Evolutionary conservation across 1,284 basidiomycete genomes (phyloP).

Genomic region (Cerioporus squamosus): DNA sequence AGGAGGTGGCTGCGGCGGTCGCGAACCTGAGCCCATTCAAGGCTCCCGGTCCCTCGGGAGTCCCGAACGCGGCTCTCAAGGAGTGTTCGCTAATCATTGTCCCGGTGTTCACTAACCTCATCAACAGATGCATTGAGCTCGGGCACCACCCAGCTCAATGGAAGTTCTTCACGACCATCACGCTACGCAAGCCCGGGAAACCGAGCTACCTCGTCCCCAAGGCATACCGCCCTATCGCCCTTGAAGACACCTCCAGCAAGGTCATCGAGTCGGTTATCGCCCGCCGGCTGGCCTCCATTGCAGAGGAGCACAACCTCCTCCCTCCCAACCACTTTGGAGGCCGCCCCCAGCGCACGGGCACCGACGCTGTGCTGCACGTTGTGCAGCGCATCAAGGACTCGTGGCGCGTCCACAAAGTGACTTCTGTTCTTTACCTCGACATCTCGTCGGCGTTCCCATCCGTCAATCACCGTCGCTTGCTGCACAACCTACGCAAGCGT

Average conservation of each 20-base stretch:
- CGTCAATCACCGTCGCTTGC: constrained; percentile 29
- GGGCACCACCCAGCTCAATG: constrained; percentile 36
- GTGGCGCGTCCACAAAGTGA: constrained; percentile 37
- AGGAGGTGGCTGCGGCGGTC: constrained; percentile 24
- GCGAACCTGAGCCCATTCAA: constrained; percentile 36
- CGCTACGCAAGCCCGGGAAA: constrained; percentile 44
- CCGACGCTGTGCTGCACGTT: constrained; percentile 38
- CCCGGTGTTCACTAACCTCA: constrained; percentile 33
- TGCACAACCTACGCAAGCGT: constrained; percentile 35
- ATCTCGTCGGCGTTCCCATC: constrained; percentile 45
- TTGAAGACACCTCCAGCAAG: constrained; percentile 41
- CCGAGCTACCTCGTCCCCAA: constrained; percentile 37
- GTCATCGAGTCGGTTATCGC: constrained; percentile 31
- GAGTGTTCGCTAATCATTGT: constrained; percentile 32
- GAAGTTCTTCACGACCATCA: constrained; percentile 37
- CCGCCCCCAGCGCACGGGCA: constrained; percentile 1
- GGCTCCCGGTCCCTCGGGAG: constrained; percentile 37
- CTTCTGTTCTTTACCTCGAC: constrained; percentile 41
- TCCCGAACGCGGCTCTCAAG: constrained; percentile 40
- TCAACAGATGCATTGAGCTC: constrained; percentile 21
- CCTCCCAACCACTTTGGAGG: constrained; percentile 33
- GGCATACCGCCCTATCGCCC: constrained; percentile 44
- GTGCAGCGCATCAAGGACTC: constrained; percentile 34
- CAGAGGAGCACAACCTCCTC: constrained; percentile 30
- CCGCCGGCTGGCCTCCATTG: constrained; percentile 21